Evolutionary conservation across 768 basidiomycete genomes (phyloP).

Genomic region (Russula lepida): DNA sequence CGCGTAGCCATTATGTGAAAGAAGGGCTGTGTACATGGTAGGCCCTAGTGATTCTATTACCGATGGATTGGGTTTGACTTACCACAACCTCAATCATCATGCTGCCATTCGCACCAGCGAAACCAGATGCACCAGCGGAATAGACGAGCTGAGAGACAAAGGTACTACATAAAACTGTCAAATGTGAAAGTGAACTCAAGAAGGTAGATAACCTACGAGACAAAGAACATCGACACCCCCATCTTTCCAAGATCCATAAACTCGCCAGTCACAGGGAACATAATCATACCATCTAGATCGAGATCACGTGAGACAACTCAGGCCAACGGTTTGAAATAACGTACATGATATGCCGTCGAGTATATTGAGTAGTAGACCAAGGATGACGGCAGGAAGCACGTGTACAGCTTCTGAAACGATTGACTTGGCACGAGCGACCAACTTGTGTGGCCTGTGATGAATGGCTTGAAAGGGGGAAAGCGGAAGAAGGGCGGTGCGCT

Average conservation of each 20-base stretch:
- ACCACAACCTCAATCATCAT: constrained; percentile 99
- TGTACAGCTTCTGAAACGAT: constrained; percentile 22
- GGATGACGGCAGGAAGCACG: constrained; percentile 73
- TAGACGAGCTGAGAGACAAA: constrained; percentile 79
- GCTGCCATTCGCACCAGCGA: constrained; percentile 84
- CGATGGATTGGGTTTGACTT: constrained; percentile 1
- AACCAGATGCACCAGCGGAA: constrained; percentile 78
- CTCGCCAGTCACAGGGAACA: constrained; percentile 78
- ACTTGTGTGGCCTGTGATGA: constrained; percentile 7
- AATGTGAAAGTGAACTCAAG: neutral
- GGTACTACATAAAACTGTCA: constrained; percentile 35
- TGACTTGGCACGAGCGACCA: constrained; percentile 3
- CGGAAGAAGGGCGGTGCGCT: constrained; percentile 15
- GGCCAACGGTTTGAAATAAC: constrained; percentile 26
- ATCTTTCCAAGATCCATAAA: constrained; percentile 77
- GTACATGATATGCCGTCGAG: constrained; percentile 89
- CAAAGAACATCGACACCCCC: constrained; percentile 95
- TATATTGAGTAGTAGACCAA: constrained; percentile 81
- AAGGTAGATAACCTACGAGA: constrained; percentile 43
- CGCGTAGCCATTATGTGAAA: constrained; percentile 84
- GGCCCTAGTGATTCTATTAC: neutral
- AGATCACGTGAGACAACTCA: neutral
- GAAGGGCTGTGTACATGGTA: constrained; percentile 60
- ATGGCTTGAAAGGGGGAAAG: neutral
- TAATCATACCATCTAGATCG: constrained; percentile 92